These are phyloP conservation scores for Brettanomyces custersianus DNA, from an alignment of 805 yeast species.

Conservation along the genomic window DNA sequence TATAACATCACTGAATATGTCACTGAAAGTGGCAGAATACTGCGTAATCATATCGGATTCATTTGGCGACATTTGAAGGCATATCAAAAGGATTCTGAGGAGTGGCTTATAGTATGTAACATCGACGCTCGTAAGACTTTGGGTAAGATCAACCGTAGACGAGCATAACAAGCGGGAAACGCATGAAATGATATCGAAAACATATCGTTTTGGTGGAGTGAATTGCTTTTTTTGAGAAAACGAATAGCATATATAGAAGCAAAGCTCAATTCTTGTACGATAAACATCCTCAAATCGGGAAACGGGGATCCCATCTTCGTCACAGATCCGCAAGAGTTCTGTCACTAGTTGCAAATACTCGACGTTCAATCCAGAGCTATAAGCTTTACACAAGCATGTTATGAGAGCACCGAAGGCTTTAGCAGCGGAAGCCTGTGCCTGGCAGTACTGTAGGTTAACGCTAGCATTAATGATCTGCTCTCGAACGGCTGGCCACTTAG, in stretches of 20 bases:
- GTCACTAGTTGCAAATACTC: constrained; percentile 30
- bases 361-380: constrained; percentile 18
- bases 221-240: constrained; percentile 24
- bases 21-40: constrained; percentile 42
- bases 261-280: constrained; percentile 57
- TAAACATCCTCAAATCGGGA: constrained; percentile 41
- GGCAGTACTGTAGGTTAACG: constrained; percentile 50
- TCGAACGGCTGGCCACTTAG: constrained; percentile 40
- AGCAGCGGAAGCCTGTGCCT: constrained; percentile 61
- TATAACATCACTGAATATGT: constrained; percentile 52
- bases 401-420: constrained; percentile 73
- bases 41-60: constrained; percentile 31
- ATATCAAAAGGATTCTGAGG: constrained; percentile 46
- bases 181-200: constrained; percentile 34
- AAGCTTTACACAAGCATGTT: constrained; percentile 51
- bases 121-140: constrained; percentile 30
- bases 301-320: constrained; percentile 42
- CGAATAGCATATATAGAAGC: constrained; percentile 43
- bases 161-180: constrained; percentile 39
- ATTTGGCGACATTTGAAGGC: constrained; percentile 30
- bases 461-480: constrained; percentile 49
- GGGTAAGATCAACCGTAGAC: constrained; percentile 37
- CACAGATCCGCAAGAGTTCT: constrained; percentile 42
- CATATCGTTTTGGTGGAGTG: constrained; percentile 25
- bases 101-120: constrained; percentile 45